Conservation (phyloP, 805 yeast species). For the Candida pini region DNA sequence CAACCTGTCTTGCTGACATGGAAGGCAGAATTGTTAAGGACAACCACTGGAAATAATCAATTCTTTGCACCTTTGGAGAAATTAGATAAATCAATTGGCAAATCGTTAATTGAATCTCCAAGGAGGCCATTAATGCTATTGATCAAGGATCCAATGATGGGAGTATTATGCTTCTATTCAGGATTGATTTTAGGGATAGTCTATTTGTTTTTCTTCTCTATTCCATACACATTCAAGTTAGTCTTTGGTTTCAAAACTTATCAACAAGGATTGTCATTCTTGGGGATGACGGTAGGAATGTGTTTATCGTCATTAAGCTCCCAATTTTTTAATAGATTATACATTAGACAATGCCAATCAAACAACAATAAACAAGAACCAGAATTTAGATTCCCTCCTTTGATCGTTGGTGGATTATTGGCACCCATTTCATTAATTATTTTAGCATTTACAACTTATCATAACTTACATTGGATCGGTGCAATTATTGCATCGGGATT, state of each 20-base stretch:
- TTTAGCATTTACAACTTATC: slow-evolving; percentile 54
- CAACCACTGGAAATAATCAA: slow-evolving; percentile 32
- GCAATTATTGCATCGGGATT: slow-evolving; percentile 39
- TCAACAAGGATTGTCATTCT: slow-evolving; percentile 58
- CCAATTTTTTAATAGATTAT: slow-evolving; percentile 29
- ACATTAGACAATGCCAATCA: slow-evolving; percentile 27
- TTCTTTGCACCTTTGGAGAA: slow-evolving; percentile 38
- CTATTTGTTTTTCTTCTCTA: slow-evolving; percentile 61
- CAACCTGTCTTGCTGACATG: slow-evolving; percentile 44
- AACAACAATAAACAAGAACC: slow-evolving; percentile 43
- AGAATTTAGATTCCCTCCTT: slow-evolving; percentile 53
- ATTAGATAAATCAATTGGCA: slow-evolving; percentile 29
- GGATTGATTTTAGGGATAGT: slow-evolving; percentile 55
- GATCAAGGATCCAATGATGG: slow-evolving; percentile 49
- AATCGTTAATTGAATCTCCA: slow-evolving; percentile 39
- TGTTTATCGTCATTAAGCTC: slow-evolving; percentile 36
- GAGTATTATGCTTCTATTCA: slow-evolving; percentile 47
- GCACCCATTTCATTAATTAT: slow-evolving; percentile 53
- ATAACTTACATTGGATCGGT: slow-evolving; percentile 48
- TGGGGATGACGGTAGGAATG: slow-evolving; percentile 52
- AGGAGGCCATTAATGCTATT: slow-evolving; percentile 48
- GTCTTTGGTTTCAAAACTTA: slow-evolving; percentile 48
- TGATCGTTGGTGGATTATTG: slow-evolving; percentile 48
- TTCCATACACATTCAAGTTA: slow-evolving; percentile 52
- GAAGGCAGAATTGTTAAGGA: slow-evolving; percentile 47